Evolutionary conservation across 148 eudicot genomes (phyloP).

Genomic region (Polygonum aviculare): DNA sequence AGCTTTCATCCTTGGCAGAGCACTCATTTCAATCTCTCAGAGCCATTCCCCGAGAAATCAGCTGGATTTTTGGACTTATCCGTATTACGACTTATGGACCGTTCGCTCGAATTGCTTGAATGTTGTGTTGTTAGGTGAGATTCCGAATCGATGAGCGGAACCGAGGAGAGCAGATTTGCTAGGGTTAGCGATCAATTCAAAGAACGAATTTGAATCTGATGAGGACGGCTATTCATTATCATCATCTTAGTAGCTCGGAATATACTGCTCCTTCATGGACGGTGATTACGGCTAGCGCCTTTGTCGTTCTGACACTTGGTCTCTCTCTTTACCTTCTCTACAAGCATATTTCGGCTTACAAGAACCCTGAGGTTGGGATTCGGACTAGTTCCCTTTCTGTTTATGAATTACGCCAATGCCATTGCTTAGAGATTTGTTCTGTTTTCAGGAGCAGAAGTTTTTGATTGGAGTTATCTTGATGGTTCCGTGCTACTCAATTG

Average conservation of each 20-base stretch:
- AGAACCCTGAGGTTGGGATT: conserved; percentile 75
- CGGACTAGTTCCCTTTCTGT: neutral
- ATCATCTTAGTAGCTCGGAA: conserved; percentile 14
- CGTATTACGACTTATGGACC: neutral
- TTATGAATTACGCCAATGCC: too few relatives aligned
- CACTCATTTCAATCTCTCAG: neutral
- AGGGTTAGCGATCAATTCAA: neutral
- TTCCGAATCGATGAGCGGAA: neutral
- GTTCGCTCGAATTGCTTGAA: neutral
- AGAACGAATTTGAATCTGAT: neutral
- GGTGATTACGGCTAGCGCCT: conserved; percentile 52
- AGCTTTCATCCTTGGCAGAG: neutral
- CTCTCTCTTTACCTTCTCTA: conserved; percentile 76
- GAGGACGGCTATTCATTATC: conserved; percentile 16
- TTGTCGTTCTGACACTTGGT: conserved; percentile 48
- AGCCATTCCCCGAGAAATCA: too few relatives aligned
- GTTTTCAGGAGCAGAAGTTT: conserved; percentile 89
- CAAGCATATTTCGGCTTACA: conserved; percentile 86
- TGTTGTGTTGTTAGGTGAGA: neutral
- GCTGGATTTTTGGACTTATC: neutral
- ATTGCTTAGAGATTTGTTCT: neutral
- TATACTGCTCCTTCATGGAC: conserved; percentile 74
- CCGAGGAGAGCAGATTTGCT: neutral
- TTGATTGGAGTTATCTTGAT: conserved; percentile 88
- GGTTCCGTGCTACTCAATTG: conserved; percentile 95